phyloP scores from a whole-genome alignment of 2,329 filamentous ascomycete genomes.

The Aspergillus proliferans region DNA sequence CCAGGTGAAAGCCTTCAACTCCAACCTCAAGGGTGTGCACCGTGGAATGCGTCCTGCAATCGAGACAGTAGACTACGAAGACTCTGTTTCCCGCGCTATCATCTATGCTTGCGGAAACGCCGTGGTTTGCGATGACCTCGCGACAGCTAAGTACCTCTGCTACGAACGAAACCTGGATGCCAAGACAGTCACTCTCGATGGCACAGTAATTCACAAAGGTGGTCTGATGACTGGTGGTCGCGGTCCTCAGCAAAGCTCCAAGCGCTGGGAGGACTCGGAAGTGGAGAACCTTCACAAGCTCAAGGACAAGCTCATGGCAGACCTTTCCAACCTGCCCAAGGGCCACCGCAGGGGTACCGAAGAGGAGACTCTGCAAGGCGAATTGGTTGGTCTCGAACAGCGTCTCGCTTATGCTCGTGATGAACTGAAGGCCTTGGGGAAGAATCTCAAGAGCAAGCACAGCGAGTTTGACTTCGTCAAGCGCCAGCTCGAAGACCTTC shows the following conservation, averaged over 20 bases:
- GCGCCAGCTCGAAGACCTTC: slow-evolving; percentile 65
- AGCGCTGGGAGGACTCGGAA: slow-evolving; percentile 83
- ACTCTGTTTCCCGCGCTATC: slow-evolving; percentile 82
- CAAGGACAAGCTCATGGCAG: slow-evolving; percentile 67
- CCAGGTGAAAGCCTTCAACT: slow-evolving; percentile 85
- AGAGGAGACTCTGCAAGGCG: slow-evolving; percentile 74
- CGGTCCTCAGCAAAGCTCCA: slow-evolving; percentile 67
- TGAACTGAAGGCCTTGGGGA: slow-evolving; percentile 70
- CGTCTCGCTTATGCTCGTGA: slow-evolving; percentile 64
- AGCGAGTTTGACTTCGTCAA: slow-evolving; percentile 71
- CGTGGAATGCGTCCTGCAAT: slow-evolving; percentile 82
- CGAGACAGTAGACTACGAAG: slow-evolving; percentile 91
- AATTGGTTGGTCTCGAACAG: slow-evolving; percentile 73
- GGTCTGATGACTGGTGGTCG: slow-evolving; percentile 95
- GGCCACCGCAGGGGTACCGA: slow-evolving; percentile 67
- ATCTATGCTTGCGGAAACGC: slow-evolving; percentile 91
- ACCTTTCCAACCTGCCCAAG: slow-evolving; percentile 74
- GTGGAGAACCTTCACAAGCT: slow-evolving; percentile 76
- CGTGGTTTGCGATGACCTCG: slow-evolving; percentile 83
- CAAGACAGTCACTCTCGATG: slow-evolving; percentile 90
- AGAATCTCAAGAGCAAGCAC: slow-evolving; percentile 77
- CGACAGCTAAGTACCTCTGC: slow-evolving; percentile 81
- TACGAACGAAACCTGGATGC: slow-evolving; percentile 80
- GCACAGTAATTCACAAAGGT: slow-evolving; percentile 94
- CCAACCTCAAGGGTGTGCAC: slow-evolving; percentile 81